Percentiles rank a stretch among this genome's conserved stretches.
These are phyloP conservation scores for Colletotrichum magnum DNA, from an alignment of 2,329 filamentous ascomycete genomes.

Conservation along the genomic window DNA sequence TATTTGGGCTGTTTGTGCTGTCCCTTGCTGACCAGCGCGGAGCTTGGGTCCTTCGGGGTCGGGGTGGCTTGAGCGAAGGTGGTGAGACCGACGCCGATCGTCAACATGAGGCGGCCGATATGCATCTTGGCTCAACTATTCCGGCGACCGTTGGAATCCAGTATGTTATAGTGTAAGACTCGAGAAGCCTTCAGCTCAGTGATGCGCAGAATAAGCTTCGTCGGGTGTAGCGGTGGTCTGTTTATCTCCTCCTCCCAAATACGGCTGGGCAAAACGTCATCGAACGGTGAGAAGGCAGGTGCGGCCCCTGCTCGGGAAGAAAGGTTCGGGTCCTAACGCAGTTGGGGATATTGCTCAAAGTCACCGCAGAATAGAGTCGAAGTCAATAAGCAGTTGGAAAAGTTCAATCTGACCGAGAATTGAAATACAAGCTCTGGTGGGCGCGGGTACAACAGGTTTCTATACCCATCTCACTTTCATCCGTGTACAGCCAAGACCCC, in stretches of 20 bases:
- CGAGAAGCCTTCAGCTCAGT: neutral
- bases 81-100: slow-evolving; percentile 21
- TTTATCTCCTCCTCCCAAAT: slow-evolving; percentile 1
- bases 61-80: slow-evolving; percentile 27
- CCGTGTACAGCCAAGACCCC: neutral
- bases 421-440: neutral
- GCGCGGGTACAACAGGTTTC: slow-evolving; percentile 9
- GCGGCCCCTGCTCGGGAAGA: slow-evolving; percentile 6
- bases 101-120: slow-evolving; percentile 16
- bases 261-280: slow-evolving; percentile 35
- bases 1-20: slow-evolving; percentile 18
- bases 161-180: neutral
- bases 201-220: neutral
- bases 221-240: neutral
- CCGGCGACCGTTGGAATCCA: neutral
- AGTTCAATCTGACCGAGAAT: neutral
- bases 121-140: slow-evolving; percentile 27
- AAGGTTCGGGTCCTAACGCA: neutral
- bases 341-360: neutral
- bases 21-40: neutral
- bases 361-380: no score
- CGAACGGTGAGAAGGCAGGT: slow-evolving; percentile 4
- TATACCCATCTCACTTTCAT: slow-evolving; percentile 3
- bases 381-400: neutral
- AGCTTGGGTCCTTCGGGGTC: slow-evolving; percentile 13